phyloP scores from a whole-genome alignment of 139 green algal species.

The Pleodorina starrii region DNA sequence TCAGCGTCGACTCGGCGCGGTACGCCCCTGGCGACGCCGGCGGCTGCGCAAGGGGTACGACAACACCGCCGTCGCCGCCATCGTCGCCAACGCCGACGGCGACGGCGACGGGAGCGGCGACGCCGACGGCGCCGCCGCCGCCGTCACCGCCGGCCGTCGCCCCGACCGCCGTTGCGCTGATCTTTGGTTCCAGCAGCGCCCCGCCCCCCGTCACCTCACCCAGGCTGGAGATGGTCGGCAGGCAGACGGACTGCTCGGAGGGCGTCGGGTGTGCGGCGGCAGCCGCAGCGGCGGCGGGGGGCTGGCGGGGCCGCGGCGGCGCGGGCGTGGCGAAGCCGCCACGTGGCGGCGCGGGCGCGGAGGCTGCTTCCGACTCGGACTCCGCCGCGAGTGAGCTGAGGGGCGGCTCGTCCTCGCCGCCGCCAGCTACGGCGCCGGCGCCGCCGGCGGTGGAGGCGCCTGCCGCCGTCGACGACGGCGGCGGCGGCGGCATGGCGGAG shows the following conservation, averaged over 20 bases:
- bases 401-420: background rate
- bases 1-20: slow-evolving; percentile 36
- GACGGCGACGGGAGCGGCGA: too few species aligned
- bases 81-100: too few species aligned
- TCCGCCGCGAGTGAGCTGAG: background rate
- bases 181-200: background rate
- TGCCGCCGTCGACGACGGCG: too few species aligned
- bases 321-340: background rate
- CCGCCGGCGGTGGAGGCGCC: background rate
- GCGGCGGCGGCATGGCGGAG: too few species aligned
- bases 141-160: background rate
- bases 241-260: slow-evolving; percentile 14
- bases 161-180: background rate
- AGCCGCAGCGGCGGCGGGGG: too few species aligned
- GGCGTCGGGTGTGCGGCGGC: background rate
- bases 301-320: background rate
- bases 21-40: background rate
- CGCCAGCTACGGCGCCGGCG: background rate
- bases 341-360: background rate
- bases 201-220: background rate
- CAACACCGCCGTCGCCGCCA: background rate
- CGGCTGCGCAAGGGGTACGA: background rate
- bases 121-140: background rate
- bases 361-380: background rate
- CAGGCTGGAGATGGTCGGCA: background rate